Evolutionary conservation across 2,329 filamentous ascomycete species (phyloP).

Genomic region (Epichloe sibirici): DNA sequence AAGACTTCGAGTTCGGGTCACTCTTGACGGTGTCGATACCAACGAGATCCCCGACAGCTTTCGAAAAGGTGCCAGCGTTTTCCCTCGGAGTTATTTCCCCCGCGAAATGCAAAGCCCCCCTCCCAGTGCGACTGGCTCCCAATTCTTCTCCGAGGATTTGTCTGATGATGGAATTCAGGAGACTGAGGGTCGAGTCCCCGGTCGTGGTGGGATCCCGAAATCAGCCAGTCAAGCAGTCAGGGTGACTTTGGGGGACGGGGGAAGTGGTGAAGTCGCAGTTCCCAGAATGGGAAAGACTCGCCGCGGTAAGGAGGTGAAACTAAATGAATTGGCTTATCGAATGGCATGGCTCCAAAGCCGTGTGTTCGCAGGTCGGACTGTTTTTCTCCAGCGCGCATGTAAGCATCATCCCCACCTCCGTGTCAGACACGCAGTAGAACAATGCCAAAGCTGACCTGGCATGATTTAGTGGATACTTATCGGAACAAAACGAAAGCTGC

Average conservation of each 20-base stretch:
- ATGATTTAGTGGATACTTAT: constrained; percentile 75
- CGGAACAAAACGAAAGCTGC: constrained; percentile 80
- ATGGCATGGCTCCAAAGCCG: constrained; percentile 96
- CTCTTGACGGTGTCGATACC: constrained; percentile 86
- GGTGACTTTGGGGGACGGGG: constrained; percentile 55
- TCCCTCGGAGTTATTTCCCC: constrained; percentile 81
- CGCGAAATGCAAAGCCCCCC: constrained; percentile 89
- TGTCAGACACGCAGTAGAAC: too few species aligned
- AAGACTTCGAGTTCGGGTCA: constrained; percentile 78
- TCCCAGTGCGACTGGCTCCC: constrained; percentile 59
- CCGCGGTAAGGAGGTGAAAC: constrained; percentile 70
- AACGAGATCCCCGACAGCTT: constrained; percentile 94
- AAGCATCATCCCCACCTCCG: constrained; percentile 31
- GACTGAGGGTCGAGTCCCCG: constrained; percentile 33
- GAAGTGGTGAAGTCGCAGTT: constrained; percentile 59
- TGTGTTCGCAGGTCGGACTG: constrained; percentile 72
- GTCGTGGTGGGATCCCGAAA: constrained; percentile 22
- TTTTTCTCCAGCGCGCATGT: constrained; percentile 88
- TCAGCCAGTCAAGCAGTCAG: constrained; percentile 34
- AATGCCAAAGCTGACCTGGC: neutral
- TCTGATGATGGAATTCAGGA: constrained; percentile 43
- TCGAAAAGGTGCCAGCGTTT: constrained; percentile 80
- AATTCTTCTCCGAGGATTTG: constrained; percentile 59
- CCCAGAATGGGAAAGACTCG: constrained; percentile 59
- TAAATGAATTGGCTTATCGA: constrained; percentile 87